Evolutionary conservation across 768 basidiomycete species (phyloP).

Genomic region (Xerocomus spinulosus): DNA sequence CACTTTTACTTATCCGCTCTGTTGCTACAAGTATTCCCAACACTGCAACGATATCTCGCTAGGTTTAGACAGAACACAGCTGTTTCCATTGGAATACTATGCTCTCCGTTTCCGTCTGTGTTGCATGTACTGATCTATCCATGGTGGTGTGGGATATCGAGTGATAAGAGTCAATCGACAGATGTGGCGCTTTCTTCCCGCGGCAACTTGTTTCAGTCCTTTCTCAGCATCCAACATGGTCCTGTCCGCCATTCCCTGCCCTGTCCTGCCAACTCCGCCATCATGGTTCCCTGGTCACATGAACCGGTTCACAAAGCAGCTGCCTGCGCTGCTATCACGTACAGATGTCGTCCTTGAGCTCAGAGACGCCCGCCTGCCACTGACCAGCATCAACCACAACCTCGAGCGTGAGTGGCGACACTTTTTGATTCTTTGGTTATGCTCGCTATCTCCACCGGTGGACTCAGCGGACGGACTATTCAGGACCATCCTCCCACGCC

Average conservation of each 20-base stretch:
- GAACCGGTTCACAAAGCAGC: slow-evolving; percentile 75
- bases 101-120: background rate
- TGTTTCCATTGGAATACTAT: slow-evolving; percentile 16
- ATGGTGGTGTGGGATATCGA: too few relatives aligned
- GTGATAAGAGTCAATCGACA: too few relatives aligned
- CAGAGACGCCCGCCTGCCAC: slow-evolving; percentile 85
- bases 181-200: slow-evolving; percentile 4
- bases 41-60: slow-evolving; percentile 28
- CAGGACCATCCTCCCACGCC: slow-evolving; percentile 23
- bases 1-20: slow-evolving; percentile 27
- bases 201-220: background rate
- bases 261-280: slow-evolving; percentile 62
- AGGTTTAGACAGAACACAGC: slow-evolving; percentile 22
- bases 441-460: slow-evolving; percentile 1
- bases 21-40: slow-evolving; percentile 30
- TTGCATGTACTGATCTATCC: slow-evolving; percentile 1
- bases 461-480: slow-evolving; percentile 11
- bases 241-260: slow-evolving; percentile 36
- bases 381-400: slow-evolving; percentile 89
- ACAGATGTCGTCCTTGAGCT: slow-evolving; percentile 94
- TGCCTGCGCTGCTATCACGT: slow-evolving; percentile 71
- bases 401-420: slow-evolving; percentile 63
- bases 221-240: slow-evolving; percentile 14
- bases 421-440: background rate
- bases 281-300: slow-evolving; percentile 98